Percentiles rank a stretch among this genome's conserved stretches.
Evolutionary conservation across 1,139 yeast species (phyloP).

Genomic region (Zygosaccharomyces pseudobailii): DNA sequence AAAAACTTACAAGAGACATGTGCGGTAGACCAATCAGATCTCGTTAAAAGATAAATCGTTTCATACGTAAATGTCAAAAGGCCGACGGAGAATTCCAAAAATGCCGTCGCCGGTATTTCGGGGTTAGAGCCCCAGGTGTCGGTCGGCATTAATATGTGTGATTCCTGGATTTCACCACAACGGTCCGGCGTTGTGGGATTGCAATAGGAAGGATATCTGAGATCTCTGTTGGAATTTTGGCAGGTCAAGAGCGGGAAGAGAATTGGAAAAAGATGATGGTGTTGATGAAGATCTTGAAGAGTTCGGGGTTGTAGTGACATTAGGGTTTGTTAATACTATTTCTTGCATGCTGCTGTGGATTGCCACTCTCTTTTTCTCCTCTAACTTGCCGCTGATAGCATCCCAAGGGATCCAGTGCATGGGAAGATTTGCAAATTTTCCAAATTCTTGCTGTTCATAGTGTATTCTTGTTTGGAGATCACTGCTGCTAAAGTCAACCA

Average conservation of each 20-base stretch:
- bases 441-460: conserved; percentile 41
- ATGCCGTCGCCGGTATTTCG: neutral
- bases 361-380: conserved; percentile 2
- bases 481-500: conserved; percentile 21
- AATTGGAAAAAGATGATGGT: neutral
- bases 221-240: conserved; percentile 19
- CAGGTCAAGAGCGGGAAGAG: conserved; percentile 1
- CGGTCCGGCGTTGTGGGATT: conserved; percentile 7
- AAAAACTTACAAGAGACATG: conserved; percentile 3
- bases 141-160: neutral
- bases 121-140: neutral
- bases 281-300: neutral
- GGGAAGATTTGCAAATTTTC: conserved; percentile 45
- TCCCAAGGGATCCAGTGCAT: conserved; percentile 47
- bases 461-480: conserved; percentile 26
- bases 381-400: conserved; percentile 21
- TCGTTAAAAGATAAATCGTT: conserved; percentile 7
- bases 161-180: conserved; percentile 9
- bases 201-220: conserved; percentile 6
- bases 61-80: conserved; percentile 1
- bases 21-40: conserved; percentile 13
- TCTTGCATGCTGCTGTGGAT: conserved; percentile 17
- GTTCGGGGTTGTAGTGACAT: neutral
- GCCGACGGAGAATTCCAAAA: neutral
- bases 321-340: conserved; percentile 5